phyloP scores from a whole-genome alignment of 2,329 filamentous ascomycete species.

The Chrysoporthe puriensis region DNA sequence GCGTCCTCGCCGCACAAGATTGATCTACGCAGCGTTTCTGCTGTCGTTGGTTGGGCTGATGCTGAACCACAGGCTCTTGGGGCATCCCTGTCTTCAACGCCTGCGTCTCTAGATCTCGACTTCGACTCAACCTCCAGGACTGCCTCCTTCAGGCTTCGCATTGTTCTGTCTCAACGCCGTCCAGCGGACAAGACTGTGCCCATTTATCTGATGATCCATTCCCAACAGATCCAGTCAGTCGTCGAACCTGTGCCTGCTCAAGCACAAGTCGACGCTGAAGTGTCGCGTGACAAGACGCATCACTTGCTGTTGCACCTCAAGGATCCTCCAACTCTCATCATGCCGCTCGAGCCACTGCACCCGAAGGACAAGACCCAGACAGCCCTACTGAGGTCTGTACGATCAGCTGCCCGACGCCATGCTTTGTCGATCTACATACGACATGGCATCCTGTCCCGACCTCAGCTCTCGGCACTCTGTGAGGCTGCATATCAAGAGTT shows the following conservation, averaged over 20 bases:
- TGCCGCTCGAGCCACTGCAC: conserved; percentile 10
- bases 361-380: conserved; percentile 22
- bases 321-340: neutral
- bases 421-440: conserved; percentile 12
- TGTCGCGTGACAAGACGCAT: neutral
- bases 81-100: conserved; percentile 3
- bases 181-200: neutral
- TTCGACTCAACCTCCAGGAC: neutral
- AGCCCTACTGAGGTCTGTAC: conserved; percentile 18
- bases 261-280: neutral
- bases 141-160: conserved; percentile 3
- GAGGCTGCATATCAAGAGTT: conserved; percentile 12
- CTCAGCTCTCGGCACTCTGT: conserved; percentile 17
- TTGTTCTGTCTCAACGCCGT: conserved; percentile 5
- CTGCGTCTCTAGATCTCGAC: conserved; percentile 8
- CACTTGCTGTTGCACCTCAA: conserved; percentile 1
- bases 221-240: conserved; percentile 6
- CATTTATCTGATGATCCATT: neutral
- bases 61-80: neutral
- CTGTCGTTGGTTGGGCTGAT: neutral
- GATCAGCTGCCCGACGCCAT: conserved; percentile 14
- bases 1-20: neutral
- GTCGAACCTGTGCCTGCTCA: neutral
- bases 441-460: neutral
- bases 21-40: neutral